Percentiles rank a stretch among this genome's conserved stretches.
Conservation (phyloP, 1,284 basidiomycete species). For the Malassezia vespertilionis region DNA sequence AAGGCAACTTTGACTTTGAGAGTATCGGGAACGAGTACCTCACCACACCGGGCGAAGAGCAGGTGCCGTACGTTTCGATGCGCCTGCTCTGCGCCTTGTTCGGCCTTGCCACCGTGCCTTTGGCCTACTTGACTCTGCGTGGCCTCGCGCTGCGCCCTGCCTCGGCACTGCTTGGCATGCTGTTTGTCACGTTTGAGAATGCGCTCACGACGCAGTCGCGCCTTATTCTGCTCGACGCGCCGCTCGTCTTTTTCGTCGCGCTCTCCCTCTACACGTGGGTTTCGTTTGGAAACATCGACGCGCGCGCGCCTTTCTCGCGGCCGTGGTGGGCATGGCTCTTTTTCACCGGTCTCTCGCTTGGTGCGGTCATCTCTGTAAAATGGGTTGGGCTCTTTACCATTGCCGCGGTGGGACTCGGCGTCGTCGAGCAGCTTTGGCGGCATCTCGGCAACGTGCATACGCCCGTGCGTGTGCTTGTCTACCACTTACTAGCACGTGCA, state of each 20-base stretch:
- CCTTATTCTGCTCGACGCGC: slow-evolving; percentile 91
- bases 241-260: slow-evolving; percentile 92
- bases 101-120: slow-evolving; percentile 75
- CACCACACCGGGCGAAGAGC: slow-evolving; percentile 23
- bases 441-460: slow-evolving; percentile 78
- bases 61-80: slow-evolving; percentile 93
- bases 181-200: slow-evolving; percentile 93
- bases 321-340: slow-evolving; percentile 86
- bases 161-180: slow-evolving; percentile 74
- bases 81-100: slow-evolving; percentile 79
- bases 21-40: slow-evolving; percentile 61
- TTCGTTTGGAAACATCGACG: slow-evolving; percentile 82
- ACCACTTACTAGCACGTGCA: slow-evolving; percentile 78
- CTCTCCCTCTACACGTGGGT: slow-evolving; percentile 77
- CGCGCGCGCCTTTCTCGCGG: slow-evolving; percentile 59
- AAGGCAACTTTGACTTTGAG: slow-evolving; percentile 90
- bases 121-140: slow-evolving; percentile 86
- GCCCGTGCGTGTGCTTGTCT: slow-evolving; percentile 61
- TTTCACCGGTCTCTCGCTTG: slow-evolving; percentile 77
- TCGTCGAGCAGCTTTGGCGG: slow-evolving; percentile 76
- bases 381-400: slow-evolving; percentile 99
- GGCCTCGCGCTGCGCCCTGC: slow-evolving; percentile 71
- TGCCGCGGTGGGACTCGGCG: slow-evolving; percentile 77
- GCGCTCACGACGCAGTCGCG: slow-evolving; percentile 88
- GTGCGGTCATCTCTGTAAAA: slow-evolving; percentile 84